Percentiles rank a stretch among this genome's conserved stretches.
Conservation (phyloP, 768 basidiomycete species). For the Mycena rosella region DNA sequence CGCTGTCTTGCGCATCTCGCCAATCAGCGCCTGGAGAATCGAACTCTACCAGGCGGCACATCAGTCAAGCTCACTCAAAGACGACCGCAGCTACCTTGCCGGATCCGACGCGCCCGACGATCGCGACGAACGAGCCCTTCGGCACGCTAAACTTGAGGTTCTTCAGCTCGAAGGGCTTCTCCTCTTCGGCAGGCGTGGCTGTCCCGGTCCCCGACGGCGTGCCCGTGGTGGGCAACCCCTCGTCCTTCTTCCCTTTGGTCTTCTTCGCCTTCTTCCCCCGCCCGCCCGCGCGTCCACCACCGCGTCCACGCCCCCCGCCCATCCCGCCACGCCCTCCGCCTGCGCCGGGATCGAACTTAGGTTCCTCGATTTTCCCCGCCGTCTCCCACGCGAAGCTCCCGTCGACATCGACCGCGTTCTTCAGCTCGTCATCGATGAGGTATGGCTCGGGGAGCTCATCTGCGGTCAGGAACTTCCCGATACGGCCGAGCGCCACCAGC, state of each 20-base stretch:
- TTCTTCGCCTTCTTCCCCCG: conserved; percentile 27
- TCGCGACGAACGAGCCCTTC: conserved; percentile 73
- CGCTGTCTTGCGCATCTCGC: conserved; percentile 73
- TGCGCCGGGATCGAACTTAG: conserved; percentile 23
- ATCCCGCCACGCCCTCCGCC: background rate
- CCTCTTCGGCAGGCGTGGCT: conserved; percentile 41
- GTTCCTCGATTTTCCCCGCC: conserved; percentile 39
- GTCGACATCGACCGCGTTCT: conserved; percentile 59
- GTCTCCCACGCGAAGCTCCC: conserved; percentile 69
- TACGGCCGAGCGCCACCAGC: conserved; percentile 62
- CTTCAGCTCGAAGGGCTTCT: conserved; percentile 65
- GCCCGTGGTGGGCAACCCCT: conserved; percentile 41
- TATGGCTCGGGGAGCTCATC: conserved; percentile 68
- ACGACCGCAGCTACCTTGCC: conserved; percentile 66
- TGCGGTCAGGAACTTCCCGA: conserved; percentile 62
- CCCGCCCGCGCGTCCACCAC: conserved; percentile 27
- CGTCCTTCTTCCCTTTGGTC: conserved; percentile 35
- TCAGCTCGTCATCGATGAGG: conserved; percentile 52
- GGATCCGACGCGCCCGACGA: conserved; percentile 82
- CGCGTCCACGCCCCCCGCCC: conserved; percentile 10
- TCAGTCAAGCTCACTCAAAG: background rate
- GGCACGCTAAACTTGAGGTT: conserved; percentile 60
- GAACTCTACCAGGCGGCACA: conserved; percentile 57
- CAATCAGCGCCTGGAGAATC: conserved; percentile 67
- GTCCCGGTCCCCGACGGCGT: conserved; percentile 30